Evolutionary conservation across 2,329 filamentous ascomycete genomes (phyloP).

Genomic region (Epichloe scottii): DNA sequence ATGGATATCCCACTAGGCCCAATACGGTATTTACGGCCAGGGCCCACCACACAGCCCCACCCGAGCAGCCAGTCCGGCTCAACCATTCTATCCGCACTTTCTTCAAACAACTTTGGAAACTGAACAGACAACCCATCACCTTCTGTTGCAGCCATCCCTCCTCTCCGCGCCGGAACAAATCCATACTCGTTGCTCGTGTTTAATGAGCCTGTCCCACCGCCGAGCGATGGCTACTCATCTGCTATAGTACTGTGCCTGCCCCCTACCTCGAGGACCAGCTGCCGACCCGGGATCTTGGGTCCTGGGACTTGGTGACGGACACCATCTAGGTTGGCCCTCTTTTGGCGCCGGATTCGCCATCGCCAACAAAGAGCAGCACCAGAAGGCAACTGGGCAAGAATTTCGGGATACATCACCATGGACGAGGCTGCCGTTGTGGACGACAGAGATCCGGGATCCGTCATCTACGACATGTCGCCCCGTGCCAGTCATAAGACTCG

Average conservation of each 20-base stretch:
- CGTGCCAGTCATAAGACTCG: slow-evolving; percentile 35
- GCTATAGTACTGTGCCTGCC: not conserved
- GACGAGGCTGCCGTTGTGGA: slow-evolving; percentile 25
- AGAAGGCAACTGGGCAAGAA: not conserved
- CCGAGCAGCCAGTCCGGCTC: no score
- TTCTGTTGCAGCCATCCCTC: no score
- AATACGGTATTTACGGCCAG: no score
- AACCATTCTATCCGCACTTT: no score
- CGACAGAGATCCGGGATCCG: slow-evolving; percentile 9
- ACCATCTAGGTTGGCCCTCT: not conserved
- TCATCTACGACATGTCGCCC: slow-evolving; percentile 22
- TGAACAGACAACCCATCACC: no score
- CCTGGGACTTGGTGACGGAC: not conserved
- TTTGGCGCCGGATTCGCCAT: not conserved
- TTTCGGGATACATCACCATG: slow-evolving; percentile 6
- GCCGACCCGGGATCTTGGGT: not conserved
- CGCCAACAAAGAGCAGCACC: not conserved
- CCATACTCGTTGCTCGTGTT: not conserved
- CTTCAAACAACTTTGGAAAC: no score
- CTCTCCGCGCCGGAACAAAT: no score
- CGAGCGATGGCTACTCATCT: not conserved
- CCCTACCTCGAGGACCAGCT: not conserved
- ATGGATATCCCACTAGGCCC: no score
- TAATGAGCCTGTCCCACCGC: not conserved
- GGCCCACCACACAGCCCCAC: no score